Conservation (phyloP, 2,329 filamentous ascomycete genomes). For the Pyricularia sp. region DNA sequence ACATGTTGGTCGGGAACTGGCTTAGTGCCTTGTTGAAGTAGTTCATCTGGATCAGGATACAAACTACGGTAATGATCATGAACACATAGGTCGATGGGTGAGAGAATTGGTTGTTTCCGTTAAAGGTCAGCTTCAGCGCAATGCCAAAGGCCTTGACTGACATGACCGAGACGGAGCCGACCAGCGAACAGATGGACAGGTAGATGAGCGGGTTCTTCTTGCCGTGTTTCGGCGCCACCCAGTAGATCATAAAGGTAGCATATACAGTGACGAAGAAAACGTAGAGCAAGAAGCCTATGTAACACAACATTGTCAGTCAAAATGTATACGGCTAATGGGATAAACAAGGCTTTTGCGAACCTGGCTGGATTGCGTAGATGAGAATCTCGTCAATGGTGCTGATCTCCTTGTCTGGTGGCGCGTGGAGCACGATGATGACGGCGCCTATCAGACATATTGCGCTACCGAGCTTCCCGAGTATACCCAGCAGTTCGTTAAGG, state of each 20-base stretch:
- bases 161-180: constrained; percentile 97
- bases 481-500: constrained; percentile 81
- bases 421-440: constrained; percentile 95
- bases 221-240: constrained; percentile 77
- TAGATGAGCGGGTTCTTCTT: constrained; percentile 95
- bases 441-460: constrained; percentile 94
- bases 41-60: constrained; percentile 98
- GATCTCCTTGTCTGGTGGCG: constrained; percentile 87
- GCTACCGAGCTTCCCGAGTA: constrained; percentile 85
- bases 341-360: constrained; percentile 37
- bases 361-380: constrained; percentile 80
- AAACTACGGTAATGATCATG: constrained; percentile 83
- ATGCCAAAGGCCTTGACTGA: constrained; percentile 98
- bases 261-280: constrained; percentile 72
- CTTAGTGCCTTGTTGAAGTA: constrained; percentile 99
- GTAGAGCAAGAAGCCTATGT: constrained; percentile 84
- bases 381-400: constrained; percentile 87
- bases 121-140: constrained; percentile 88
- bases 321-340: background rate
- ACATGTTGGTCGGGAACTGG: constrained; percentile 97
- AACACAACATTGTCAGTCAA: background rate
- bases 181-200: constrained; percentile 94
- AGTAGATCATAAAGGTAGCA: constrained; percentile 92
- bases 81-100: constrained; percentile 97
- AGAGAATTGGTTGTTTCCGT: constrained; percentile 88